A percentile compares a stretch with the other conserved stretches of the same genome.
Evolutionary conservation across 1,284 basidiomycete genomes (phyloP).

Genomic region (Blastosporella zonata): DNA sequence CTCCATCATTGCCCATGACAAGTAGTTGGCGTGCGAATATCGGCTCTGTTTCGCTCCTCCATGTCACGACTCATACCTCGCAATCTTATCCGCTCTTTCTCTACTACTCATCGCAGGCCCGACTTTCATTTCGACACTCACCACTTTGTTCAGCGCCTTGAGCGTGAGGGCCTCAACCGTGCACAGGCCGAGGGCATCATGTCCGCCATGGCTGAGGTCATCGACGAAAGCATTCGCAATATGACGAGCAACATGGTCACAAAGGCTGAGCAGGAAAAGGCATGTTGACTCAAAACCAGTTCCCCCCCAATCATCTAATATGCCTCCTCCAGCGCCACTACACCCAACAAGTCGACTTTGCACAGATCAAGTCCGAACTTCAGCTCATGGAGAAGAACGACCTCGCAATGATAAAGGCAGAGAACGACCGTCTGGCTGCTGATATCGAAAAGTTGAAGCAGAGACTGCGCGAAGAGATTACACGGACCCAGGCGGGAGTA

Average conservation of each 20-base stretch:
- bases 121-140: conserved; percentile 93
- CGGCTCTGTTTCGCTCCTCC: not conserved
- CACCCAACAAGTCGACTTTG: conserved; percentile 97
- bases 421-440: conserved; percentile 87
- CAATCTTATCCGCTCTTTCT: conserved; percentile 25
- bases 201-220: conserved; percentile 91
- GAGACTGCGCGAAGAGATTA: conserved; percentile 88
- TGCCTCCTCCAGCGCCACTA: conserved; percentile 72
- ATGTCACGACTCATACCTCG: conserved; percentile 7
- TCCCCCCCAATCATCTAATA: not conserved
- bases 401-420: conserved; percentile 91
- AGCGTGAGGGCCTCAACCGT: conserved; percentile 83
- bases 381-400: conserved; percentile 98
- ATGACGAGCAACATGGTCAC: conserved; percentile 95
- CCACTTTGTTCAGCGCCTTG: conserved; percentile 86
- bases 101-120: conserved; percentile 22
- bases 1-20: conserved; percentile 81
- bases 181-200: conserved; percentile 94
- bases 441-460: conserved; percentile 98
- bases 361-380: conserved; percentile 93
- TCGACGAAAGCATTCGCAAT: conserved; percentile 91
- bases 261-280: conserved; percentile 93
- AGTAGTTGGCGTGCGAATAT: not conserved
- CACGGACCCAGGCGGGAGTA: conserved; percentile 91
- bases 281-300: conserved; percentile 27